Evolutionary conservation across 805 yeast genomes (phyloP).

Genomic region (Priceomyces fermenticarens): DNA sequence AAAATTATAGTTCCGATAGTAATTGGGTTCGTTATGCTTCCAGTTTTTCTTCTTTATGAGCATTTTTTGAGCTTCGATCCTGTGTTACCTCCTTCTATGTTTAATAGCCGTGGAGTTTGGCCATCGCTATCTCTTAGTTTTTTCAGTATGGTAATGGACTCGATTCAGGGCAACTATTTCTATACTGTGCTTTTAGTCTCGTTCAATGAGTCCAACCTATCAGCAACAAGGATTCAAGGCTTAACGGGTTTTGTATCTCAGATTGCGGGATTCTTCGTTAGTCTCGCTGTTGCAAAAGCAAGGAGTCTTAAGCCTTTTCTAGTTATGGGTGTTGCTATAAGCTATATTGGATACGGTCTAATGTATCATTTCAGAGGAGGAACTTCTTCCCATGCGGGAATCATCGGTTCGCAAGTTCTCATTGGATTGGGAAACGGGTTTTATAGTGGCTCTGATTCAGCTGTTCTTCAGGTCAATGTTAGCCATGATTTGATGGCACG

Average conservation of each 20-base stretch:
- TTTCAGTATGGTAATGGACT: constrained; percentile 22
- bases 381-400: constrained; percentile 9
- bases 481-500: constrained; percentile 18
- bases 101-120: constrained; percentile 17
- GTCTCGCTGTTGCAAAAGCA: constrained; percentile 12
- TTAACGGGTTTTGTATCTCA: constrained; percentile 12
- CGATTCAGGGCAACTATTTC: constrained; percentile 60
- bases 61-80: constrained; percentile 11
- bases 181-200: constrained; percentile 67
- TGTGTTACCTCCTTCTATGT: constrained; percentile 11
- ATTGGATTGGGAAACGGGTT: constrained; percentile 17
- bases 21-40: constrained; percentile 12
- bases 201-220: constrained; percentile 51
- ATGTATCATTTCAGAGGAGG: constrained; percentile 51
- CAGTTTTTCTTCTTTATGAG: constrained; percentile 14
- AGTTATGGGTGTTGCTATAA: constrained; percentile 48
- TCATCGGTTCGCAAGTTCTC: constrained; percentile 13
- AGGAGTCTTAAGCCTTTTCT: constrained; percentile 46
- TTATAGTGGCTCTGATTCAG: constrained; percentile 14
- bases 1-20: constrained; percentile 14
- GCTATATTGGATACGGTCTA: constrained; percentile 58
- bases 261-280: constrained; percentile 11
- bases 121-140: constrained; percentile 11
- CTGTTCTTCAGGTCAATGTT: constrained; percentile 12
- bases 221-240: constrained; percentile 24